Base-by-base conservation (phyloP, 495 filamentous ascomycete species). In the Sordaria brevicollis region DNA sequence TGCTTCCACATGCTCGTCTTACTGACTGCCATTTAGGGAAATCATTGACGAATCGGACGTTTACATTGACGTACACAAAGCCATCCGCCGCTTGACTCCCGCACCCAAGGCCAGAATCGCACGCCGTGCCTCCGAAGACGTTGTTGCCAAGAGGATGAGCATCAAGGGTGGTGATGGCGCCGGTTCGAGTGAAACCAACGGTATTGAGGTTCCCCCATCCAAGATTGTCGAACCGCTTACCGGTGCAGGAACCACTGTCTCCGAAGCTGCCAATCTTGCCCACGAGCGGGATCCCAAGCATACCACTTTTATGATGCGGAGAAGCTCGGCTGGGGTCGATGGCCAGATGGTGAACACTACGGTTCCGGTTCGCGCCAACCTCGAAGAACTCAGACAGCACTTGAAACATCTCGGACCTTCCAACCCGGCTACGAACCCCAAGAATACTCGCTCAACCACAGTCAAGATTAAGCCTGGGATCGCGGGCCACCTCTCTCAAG, bases 1-100 rank as follows among this genome's bases (percentile, higher is more conserved):
- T 5, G 65, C 65, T 67, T 19, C 31, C 19, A 3, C 36, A 10
- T 35, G 67, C 70, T 76, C 75, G 75, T 15, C 33, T 57, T 77
- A 65, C 72, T 69, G 35, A 71, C 68, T 15, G 19, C 10, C 39
- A 54, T 9, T 17, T 34, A 89, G 89, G 82, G 90, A 93, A 79
- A 92, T 93, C 65, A 86, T 88, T 66, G 86, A 88, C 76, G 94
- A 97, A 78, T 96, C 93, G 4, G 94, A 97, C 77, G 93, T 99
- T 25, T 99, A 93, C 73, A 89, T 99, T 72, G 95, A 99, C 79
- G 93, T 99, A 11, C 87, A 97, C 82, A 98, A 97, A 79, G 96
- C 94, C 7, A 97, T 99, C 72, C 87, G 95, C 35, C 91, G 95
- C 9, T 68, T 81, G 11, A 71, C 72, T 10, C 80, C 80, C 2